These are phyloP conservation scores for Dioscorea alata DNA, from an alignment of 106 monocot genomes.

Conservation along the genomic window DNA sequence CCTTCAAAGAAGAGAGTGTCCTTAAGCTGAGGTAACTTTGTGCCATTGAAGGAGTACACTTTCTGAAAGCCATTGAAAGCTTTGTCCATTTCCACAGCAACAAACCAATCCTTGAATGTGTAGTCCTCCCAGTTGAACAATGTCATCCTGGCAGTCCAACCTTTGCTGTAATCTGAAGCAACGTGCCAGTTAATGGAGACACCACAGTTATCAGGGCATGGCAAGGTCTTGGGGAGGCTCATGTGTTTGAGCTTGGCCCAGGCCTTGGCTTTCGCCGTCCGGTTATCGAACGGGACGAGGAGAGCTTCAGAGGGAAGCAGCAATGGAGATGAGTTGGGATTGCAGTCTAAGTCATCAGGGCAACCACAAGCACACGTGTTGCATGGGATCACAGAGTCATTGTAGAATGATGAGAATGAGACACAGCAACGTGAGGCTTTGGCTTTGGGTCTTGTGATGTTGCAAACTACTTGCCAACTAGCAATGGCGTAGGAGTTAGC, in stretches of 20 bases:
- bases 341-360: slow-evolving; percentile 31
- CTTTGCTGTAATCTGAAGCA: slow-evolving; percentile 40
- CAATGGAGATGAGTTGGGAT: slow-evolving; percentile 42
- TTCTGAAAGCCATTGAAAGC: slow-evolving; percentile 32
- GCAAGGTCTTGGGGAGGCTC: slow-evolving; percentile 18
- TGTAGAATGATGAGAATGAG: slow-evolving; percentile 94
- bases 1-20: slow-evolving; percentile 63
- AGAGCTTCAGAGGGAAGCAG: slow-evolving; percentile 74
- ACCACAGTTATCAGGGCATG: slow-evolving; percentile 61
- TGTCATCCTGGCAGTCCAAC: slow-evolving; percentile 68
- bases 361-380: slow-evolving; percentile 92
- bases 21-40: slow-evolving; percentile 25
- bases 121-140: slow-evolving; percentile 76
- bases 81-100: slow-evolving; percentile 27
- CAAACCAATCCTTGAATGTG: slow-evolving; percentile 70
- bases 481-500: slow-evolving; percentile 54
- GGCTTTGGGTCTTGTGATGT: slow-evolving; percentile 59
- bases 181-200: slow-evolving; percentile 85
- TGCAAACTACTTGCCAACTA: slow-evolving; percentile 89
- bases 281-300: slow-evolving; percentile 59
- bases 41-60: slow-evolving; percentile 77
- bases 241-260: slow-evolving; percentile 70
- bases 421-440: slow-evolving; percentile 68
- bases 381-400: slow-evolving; percentile 88
- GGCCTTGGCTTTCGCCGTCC: slow-evolving; percentile 51